phyloP scores from a whole-genome alignment of 176 grass and related monocot species.

The Triticum turgidum region DNA sequence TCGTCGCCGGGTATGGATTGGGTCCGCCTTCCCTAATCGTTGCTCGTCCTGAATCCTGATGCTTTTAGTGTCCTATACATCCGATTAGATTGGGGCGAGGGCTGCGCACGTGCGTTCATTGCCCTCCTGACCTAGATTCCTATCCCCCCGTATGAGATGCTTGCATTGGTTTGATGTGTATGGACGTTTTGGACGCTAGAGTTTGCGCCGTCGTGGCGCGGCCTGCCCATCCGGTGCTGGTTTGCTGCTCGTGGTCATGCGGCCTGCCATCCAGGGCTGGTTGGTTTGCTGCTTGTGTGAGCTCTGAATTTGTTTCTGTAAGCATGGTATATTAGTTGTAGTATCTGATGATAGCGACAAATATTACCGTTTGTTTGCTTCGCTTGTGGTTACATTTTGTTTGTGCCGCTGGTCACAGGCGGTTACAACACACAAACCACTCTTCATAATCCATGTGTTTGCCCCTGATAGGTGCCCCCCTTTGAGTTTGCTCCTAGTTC shows the following conservation, averaged over 20 bases:
- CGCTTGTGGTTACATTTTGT: neutral
- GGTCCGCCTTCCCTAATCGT: neutral
- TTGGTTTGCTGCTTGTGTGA: constrained; percentile 7
- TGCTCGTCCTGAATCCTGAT: constrained; percentile 6
- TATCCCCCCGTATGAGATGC: neutral
- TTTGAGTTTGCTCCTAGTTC: neutral
- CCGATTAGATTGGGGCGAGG: constrained; percentile 29
- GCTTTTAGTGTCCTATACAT: neutral
- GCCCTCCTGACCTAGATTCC: constrained; percentile 27
- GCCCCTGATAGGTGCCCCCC: constrained; percentile 12
- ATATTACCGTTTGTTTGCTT: constrained; percentile 11
- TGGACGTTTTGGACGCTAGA: constrained; percentile 1
- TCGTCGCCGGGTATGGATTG: constrained; percentile 71
- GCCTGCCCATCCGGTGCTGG: neutral
- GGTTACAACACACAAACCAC: neutral
- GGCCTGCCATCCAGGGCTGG: neutral
- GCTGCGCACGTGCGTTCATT: constrained; percentile 1
- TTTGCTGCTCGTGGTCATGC: neutral
- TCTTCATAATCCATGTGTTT: constrained; percentile 21
- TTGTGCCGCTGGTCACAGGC: neutral
- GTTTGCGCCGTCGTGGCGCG: neutral
- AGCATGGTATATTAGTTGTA: neutral
- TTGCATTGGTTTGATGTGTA: constrained; percentile 6
- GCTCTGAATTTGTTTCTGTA: neutral
- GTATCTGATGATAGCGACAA: constrained; percentile 34